Evolutionary conservation across 768 basidiomycete species (phyloP), one percentile per base, ranked within the genome.

Genomic region (Russula compacta): DNA sequence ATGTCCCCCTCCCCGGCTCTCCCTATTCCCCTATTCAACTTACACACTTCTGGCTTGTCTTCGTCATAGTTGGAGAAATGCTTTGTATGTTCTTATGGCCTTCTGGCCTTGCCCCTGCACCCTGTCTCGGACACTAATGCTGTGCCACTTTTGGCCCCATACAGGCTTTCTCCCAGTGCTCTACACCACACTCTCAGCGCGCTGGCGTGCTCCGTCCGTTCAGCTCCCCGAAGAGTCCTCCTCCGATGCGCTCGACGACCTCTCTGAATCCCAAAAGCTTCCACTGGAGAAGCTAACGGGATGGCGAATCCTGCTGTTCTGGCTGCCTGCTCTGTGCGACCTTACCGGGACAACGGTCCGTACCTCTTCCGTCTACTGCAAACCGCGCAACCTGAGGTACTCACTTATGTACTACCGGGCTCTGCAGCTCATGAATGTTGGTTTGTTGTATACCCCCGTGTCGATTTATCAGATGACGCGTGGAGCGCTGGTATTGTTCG

Each of bases 391-490:
- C 12, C 44, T 8, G 53, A 49, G 52, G 48, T 40, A 24, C 39
- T 61, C 48, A 50, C 42, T 40, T 53, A 35, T 58, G 38, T 52
- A 32, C 42, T 19, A 48, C 48, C 38, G 44, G 46, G 39, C 53
- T 35, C 29, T 58, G 59, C 71, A 79, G 76, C 76, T 97, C 66
- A 98, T 98, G 97, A 97, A 97, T 70, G 79, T 95, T 66, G 97
- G 97, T 57, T 81, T 99, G 50, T 81, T 99, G 40, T 92, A 95
- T 73, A 95, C 94, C 1, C 95, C 95, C 33, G 97, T 99, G 57
- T 94, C 91, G 46, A 92, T 98, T 67, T 98, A 92, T 77, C 95
- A 97, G 73, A 95, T 97, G 94, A 92, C 86, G 63, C 85, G 89
- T 60, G 94, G 95, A 53, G 88, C 92, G 46, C 84, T 97, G 59